Evolutionary conservation across 73 alveolate species (phyloP), one percentile per base, ranked within the genome.

Genomic region (Stentor coeruleus): DNA sequence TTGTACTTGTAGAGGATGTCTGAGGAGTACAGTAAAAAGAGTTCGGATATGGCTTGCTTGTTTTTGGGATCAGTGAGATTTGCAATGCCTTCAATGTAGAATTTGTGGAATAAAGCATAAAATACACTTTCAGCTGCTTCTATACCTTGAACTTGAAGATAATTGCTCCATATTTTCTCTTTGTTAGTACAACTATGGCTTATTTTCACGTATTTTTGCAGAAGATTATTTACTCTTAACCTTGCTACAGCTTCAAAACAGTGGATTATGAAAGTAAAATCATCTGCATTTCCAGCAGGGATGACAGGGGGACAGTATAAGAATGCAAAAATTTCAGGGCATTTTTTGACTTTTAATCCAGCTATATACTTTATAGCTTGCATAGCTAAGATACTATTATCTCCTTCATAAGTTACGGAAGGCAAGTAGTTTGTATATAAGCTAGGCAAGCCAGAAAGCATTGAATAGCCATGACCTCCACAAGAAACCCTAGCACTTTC

Each of bases 381-480:
- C 30, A 75, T 20, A 36, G 72, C 37, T 20, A 75, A 35, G 38
- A 75, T 75, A 40, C 26, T 31, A 38, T 75, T 39, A 38, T 75
- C 83, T 28, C 83, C 83, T 20, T 75, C 83, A 38, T 37, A 37
- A 0, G 83, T 75, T n/a, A 75, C 66, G 20, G 72, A n/a, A n/a
- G 74, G 72, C 30, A 40, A 36, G 14, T 14, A 35, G 14, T 31
- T 38, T 36, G 26, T 20, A 75, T 37, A 40, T 38, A 91, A 33
- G 14, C 73, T 88, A 1, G 95, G 93, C 59, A 94, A 49, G n/a
- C 93, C 89, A 30, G 96, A 82, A 74, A 84, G 84, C 31, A 77
- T 57, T 30, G 91, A 83, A 85, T 81, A 94, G 3, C 98, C 98
- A 77, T 94, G 96, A 26, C 96, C 98, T 35, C 98, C 98, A 76